phyloP scores from a whole-genome alignment of 768 basidiomycete genomes.

The Russula emetica region DNA sequence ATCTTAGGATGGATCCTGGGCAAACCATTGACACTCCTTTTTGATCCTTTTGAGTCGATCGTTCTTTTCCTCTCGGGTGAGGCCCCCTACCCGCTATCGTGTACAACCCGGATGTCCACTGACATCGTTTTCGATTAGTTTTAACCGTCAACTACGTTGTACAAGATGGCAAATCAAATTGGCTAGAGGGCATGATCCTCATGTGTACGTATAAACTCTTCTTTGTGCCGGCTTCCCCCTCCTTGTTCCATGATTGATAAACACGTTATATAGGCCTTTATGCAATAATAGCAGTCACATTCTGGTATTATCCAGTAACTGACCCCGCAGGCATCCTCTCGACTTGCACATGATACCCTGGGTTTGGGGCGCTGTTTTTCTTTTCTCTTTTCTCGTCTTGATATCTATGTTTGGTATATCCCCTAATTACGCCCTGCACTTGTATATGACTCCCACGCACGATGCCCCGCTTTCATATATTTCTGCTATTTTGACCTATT shows the following conservation, averaged over 20 bases:
- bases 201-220: constrained; percentile 47
- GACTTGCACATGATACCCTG: constrained; percentile 4
- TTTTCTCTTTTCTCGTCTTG: neutral
- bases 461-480: neutral
- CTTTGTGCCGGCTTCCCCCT: neutral
- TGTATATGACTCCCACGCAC: neutral
- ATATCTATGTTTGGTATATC: neutral
- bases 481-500: neutral
- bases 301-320: constrained; percentile 54
- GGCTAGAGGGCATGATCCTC: constrained; percentile 73
- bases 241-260: constrained; percentile 9
- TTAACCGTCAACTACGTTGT: constrained; percentile 80
- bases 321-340: constrained; percentile 22
- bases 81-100: constrained; percentile 7
- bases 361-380: neutral
- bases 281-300: constrained; percentile 63
- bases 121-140: constrained; percentile 41
- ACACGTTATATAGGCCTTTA: constrained; percentile 50
- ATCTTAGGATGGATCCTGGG: constrained; percentile 75
- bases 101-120: neutral
- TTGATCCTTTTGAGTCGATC: constrained; percentile 32
- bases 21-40: constrained; percentile 75
- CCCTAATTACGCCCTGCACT: neutral
- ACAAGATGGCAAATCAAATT: constrained; percentile 78
- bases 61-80: constrained; percentile 49